These are phyloP conservation scores for Zopfia rhizophila DNA, from an alignment of 2,329 filamentous ascomycete genomes.

Conservation along the genomic window DNA sequence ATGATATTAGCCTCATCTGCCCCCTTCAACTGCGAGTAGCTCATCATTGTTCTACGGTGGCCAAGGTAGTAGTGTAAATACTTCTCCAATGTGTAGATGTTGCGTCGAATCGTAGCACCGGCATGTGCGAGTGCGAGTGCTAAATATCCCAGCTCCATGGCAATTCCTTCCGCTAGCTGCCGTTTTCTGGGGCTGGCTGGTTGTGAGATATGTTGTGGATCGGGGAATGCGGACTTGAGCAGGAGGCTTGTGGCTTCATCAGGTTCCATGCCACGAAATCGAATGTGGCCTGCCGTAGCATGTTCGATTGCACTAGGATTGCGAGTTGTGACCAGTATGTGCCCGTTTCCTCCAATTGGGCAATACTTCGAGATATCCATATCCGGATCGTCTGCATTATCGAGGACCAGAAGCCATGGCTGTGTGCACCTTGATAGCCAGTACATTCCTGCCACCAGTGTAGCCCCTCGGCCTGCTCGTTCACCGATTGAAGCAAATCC, in stretches of 20 bases:
- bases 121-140: constrained; percentile 33
- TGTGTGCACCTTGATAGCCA: constrained; percentile 28
- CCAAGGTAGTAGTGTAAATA: constrained; percentile 33
- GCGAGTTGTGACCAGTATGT: constrained; percentile 33
- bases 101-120: constrained; percentile 32
- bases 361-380: constrained; percentile 19
- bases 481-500: constrained; percentile 37
- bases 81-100: constrained; percentile 33
- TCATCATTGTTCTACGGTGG: constrained; percentile 27
- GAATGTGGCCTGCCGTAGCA: constrained; percentile 25
- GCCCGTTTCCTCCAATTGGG: constrained; percentile 29
- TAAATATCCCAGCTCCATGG: constrained; percentile 31
- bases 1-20: constrained; percentile 31
- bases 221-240: constrained; percentile 26
- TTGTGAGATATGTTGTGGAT: constrained; percentile 4
- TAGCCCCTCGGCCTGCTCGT: constrained; percentile 36
- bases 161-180: constrained; percentile 24
- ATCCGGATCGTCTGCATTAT: constrained; percentile 31
- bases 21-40: constrained; percentile 20
- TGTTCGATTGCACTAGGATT: constrained; percentile 23
- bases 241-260: constrained; percentile 29
- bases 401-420: constrained; percentile 30
- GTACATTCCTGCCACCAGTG: constrained; percentile 32
- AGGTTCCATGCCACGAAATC: constrained; percentile 30
- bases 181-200: constrained; percentile 21